These are phyloP conservation scores for Plasmodium vinckei DNA, from an alignment of 169 alveolate genomes.

Conservation along the genomic window DNA sequence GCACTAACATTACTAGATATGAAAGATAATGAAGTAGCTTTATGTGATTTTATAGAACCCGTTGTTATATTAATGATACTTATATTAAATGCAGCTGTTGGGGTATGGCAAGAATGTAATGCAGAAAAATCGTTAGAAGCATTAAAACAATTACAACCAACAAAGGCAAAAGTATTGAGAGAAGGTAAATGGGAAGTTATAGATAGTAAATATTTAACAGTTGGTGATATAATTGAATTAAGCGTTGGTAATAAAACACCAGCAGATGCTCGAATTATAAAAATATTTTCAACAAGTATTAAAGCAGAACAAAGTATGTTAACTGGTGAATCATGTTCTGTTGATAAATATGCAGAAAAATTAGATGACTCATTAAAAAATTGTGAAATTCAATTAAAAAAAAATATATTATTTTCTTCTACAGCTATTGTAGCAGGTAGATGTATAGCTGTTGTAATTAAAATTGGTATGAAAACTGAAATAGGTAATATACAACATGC, in stretches of 20 bases:
- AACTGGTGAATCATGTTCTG: slow-evolving; percentile 97
- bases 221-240: slow-evolving; percentile 97
- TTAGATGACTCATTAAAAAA: slow-evolving; percentile 77
- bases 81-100: slow-evolving; percentile 96
- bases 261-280: slow-evolving; percentile 97
- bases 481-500: slow-evolving; percentile 97
- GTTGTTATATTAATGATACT: slow-evolving; percentile 95
- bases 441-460: slow-evolving; percentile 94
- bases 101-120: slow-evolving; percentile 98
- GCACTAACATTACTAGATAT: slow-evolving; percentile 93
- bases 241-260: slow-evolving; percentile 98
- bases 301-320: slow-evolving; percentile 95
- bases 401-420: slow-evolving; percentile 94
- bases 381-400: slow-evolving; percentile 90
- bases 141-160: slow-evolving; percentile 95
- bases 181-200: slow-evolving; percentile 94
- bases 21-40: slow-evolving; percentile 90
- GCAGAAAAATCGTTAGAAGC: slow-evolving; percentile 99
- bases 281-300: slow-evolving; percentile 93
- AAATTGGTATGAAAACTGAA: slow-evolving; percentile 98
- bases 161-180: slow-evolving; percentile 93
- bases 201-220: slow-evolving; percentile 94
- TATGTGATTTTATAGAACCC: slow-evolving; percentile 98
- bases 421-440: slow-evolving; percentile 95
- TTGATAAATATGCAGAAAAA: slow-evolving; percentile 86